These are phyloP conservation scores for Rhynchospora pubera DNA, from an alignment of 176 grass and related monocot genomes.

Conservation along the genomic window DNA sequence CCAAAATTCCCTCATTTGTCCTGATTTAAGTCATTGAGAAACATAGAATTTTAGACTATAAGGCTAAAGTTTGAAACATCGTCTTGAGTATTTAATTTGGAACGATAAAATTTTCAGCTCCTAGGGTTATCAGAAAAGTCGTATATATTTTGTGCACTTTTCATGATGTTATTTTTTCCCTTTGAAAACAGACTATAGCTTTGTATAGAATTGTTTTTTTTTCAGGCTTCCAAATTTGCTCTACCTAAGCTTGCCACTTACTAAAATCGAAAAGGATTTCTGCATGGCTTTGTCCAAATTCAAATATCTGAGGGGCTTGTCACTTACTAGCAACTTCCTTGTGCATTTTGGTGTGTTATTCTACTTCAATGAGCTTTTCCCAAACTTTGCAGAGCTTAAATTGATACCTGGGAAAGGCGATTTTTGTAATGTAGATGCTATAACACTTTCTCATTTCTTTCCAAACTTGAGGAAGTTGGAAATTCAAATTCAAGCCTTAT, in stretches of 20 bases:
- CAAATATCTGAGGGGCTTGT: not conserved
- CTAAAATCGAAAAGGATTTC: not conserved
- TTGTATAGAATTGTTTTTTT: not conserved
- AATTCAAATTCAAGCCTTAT: not conserved
- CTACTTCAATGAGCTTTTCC: not conserved
- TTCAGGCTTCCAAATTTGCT: not conserved
- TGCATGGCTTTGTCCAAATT: not conserved
- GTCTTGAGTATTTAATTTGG: not conserved
- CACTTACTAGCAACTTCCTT: not conserved
- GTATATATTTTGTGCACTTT: too few relatives aligned
- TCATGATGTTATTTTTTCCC: not conserved
- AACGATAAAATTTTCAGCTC: not conserved
- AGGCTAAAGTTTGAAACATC: too few relatives aligned
- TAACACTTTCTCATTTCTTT: not conserved
- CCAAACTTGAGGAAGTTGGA: not conserved
- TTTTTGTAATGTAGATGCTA: not conserved
- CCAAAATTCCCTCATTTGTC: too few relatives aligned
- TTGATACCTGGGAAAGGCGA: not conserved
- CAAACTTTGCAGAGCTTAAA: not conserved
- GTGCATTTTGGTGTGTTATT: not conserved
- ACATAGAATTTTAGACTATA: too few relatives aligned
- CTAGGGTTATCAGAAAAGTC: too few relatives aligned
- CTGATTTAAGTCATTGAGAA: too few relatives aligned
- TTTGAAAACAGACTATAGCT: not conserved
- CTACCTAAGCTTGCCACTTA: not conserved